These are phyloP conservation scores for Lichina pygmaea DNA, from an alignment of 495 filamentous ascomycete species.

Conservation along the genomic window DNA sequence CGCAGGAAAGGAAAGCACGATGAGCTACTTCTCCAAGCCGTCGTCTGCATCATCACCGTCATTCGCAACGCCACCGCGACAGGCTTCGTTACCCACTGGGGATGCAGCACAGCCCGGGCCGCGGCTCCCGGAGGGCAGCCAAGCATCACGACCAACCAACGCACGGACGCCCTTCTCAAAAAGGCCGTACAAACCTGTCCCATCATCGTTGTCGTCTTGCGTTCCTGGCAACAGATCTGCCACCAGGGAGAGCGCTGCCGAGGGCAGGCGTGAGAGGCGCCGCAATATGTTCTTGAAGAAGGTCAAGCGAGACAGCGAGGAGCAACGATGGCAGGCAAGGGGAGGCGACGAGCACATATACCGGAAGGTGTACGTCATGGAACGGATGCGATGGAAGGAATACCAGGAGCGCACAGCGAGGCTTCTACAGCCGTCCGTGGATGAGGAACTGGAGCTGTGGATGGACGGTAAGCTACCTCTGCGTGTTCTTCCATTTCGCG, in stretches of 20 bases:
- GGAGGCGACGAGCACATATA: slow-evolving; percentile 54
- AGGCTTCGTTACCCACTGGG: too few species aligned
- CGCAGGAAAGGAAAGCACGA: background rate
- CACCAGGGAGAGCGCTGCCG: slow-evolving; percentile 3
- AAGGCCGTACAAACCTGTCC: slow-evolving; percentile 12
- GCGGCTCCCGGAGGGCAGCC: too few species aligned
- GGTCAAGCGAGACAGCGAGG: slow-evolving; percentile 44
- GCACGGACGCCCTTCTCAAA: slow-evolving; percentile 7
- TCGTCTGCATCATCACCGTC: background rate
- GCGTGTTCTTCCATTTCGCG: too few species aligned
- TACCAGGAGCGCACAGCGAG: slow-evolving; percentile 13
- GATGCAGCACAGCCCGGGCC: too few species aligned
- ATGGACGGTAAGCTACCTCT: slow-evolving; percentile 5
- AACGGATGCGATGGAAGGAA: slow-evolving; percentile 20
- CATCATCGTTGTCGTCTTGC: slow-evolving; percentile 2
- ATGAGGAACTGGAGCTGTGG: slow-evolving; percentile 21
- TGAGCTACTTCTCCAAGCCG: too few species aligned
- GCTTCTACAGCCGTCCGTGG: slow-evolving; percentile 6
- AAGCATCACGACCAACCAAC: background rate
- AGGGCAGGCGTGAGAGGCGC: slow-evolving; percentile 23
- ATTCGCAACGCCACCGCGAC: background rate
- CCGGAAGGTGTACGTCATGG: slow-evolving; percentile 16
- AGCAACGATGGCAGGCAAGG: slow-evolving; percentile 33
- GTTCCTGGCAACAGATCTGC: too few species aligned
- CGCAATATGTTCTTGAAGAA: slow-evolving; percentile 48